These are phyloP conservation scores for Adansonia digitata DNA, from an alignment of 345 rosid species.

Conservation along the genomic window DNA sequence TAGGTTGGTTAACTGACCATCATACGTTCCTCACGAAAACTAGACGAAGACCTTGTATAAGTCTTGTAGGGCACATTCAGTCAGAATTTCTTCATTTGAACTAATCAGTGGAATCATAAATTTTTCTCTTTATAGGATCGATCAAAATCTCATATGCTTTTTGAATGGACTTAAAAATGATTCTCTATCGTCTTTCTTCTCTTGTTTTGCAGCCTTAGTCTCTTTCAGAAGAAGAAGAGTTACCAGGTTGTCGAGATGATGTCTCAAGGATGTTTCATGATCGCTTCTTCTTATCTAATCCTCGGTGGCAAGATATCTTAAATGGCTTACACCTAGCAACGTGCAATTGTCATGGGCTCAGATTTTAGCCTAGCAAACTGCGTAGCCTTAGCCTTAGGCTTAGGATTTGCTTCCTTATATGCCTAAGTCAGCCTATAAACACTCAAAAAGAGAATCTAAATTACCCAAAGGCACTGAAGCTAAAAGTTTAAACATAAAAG, in stretches of 20 bases:
- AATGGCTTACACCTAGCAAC: constrained; percentile 80
- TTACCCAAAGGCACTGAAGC: too few relatives aligned
- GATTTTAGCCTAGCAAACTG: too few relatives aligned
- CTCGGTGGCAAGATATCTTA: too few relatives aligned
- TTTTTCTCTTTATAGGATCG: constrained; percentile 83
- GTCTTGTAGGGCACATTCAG: constrained; percentile 79
- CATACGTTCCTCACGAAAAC: constrained; percentile 92
- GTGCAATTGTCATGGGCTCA: constrained; percentile 98
- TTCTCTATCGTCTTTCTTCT: constrained; percentile 84
- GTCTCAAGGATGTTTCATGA: constrained; percentile 82
- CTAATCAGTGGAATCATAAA: constrained; percentile 90
- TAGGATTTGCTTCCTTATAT: too few relatives aligned
- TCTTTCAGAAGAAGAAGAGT: constrained; percentile 77
- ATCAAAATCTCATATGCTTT: constrained; percentile 87
- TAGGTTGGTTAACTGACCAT: constrained; percentile 84
- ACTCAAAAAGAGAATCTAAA: too few relatives aligned
- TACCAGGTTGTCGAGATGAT: constrained; percentile 93
- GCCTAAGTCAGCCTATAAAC: too few relatives aligned
- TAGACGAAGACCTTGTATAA: constrained; percentile 92
- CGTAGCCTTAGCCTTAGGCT: too few relatives aligned
- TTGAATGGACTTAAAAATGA: constrained; percentile 80
- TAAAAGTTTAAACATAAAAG: too few relatives aligned
- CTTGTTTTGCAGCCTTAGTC: constrained; percentile 84
- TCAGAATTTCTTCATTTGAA: constrained; percentile 91
- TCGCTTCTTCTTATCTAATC: constrained; percentile 87